These are phyloP conservation scores for Penicillium hesseltinei DNA, from an alignment of 2,329 filamentous ascomycete genomes.

Conservation along the genomic window DNA sequence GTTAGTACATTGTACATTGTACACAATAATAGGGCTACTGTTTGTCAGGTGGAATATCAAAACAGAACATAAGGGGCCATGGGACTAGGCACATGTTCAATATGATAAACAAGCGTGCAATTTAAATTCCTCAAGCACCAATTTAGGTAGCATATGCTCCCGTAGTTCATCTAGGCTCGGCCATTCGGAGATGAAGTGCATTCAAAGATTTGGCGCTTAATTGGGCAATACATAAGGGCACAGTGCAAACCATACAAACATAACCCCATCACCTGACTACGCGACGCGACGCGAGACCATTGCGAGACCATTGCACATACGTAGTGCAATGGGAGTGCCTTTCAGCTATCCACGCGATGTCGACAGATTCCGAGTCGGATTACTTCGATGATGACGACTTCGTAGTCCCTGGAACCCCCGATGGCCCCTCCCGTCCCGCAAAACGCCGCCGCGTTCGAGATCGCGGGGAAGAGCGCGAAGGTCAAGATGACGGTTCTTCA, in stretches of 20 bases:
- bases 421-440: slow-evolving; percentile 26
- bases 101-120: not conserved
- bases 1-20: not conserved
- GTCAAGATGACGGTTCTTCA: slow-evolving; percentile 15
- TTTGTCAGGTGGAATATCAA: not conserved
- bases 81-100: not conserved
- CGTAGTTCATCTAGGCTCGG: not conserved
- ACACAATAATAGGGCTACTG: not conserved
- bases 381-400: slow-evolving; percentile 34
- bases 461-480: slow-evolving; percentile 9
- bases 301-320: not conserved
- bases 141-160: not conserved
- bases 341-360: slow-evolving; percentile 24
- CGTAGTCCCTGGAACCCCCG: slow-evolving; percentile 24
- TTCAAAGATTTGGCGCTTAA: not conserved
- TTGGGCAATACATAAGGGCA: not conserved
- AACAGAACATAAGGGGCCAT: not conserved
- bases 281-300: slow-evolving; percentile 9
- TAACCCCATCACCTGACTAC: slow-evolving; percentile 12
- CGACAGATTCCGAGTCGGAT: slow-evolving; percentile 30
- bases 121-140: not conserved
- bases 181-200: not conserved
- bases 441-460: slow-evolving; percentile 37
- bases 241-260: slow-evolving; percentile 12
- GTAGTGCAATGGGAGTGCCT: not conserved